Evolutionary conservation across 2,329 filamentous ascomycete species (phyloP), one percentile per base, ranked within the genome.

Genomic region (Ophiostoma perfectum): DNA sequence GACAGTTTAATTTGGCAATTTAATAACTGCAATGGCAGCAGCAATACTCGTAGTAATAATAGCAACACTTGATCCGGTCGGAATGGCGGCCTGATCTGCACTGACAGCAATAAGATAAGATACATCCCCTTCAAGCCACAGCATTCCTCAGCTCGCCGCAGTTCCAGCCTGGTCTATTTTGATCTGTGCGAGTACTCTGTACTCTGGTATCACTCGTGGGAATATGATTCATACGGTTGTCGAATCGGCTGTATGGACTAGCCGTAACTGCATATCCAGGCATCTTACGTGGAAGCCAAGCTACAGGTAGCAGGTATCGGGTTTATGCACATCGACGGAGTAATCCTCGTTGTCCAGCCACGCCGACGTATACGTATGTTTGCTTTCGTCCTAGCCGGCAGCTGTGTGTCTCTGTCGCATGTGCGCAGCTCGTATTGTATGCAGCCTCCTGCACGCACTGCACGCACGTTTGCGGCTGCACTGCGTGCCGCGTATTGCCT

Each of bases 391-490:
- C 16, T 18, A 52, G 47, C 47, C 8, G 47, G 45, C 45, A 16
- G 45, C n/a, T 52, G 16, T 52, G 7, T 52, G 7, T 52, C n/a
- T 27, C 18, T 18, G 49, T 16, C 0, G 4, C 18, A 27, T n/a
- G 12, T 45, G 5, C 5, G 16, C 7, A 52, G 49, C 49, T 52
- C 49, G 49, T 52, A 52, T 52, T 52, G 14, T 47, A 12, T 52
- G 49, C 16, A 52, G 16, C 16, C 16, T n/a, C n/a, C 5, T 55
- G 49, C 49, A 55, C 8, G 47, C 14, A 9, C 14, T 9, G 49
- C 49, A 55, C 49, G 49, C 49, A 55, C 49, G 49, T 55, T 55
- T 60, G 55, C 55, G 27, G 55, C 55, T 60, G 55, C 55, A n/a
- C 45, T 5, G 27, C 27, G 27, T 27, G 52, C 27, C 52, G 52